Conservation (phyloP, 108 stramenopile genomes). For the Discostella pseudostelligera region DNA sequence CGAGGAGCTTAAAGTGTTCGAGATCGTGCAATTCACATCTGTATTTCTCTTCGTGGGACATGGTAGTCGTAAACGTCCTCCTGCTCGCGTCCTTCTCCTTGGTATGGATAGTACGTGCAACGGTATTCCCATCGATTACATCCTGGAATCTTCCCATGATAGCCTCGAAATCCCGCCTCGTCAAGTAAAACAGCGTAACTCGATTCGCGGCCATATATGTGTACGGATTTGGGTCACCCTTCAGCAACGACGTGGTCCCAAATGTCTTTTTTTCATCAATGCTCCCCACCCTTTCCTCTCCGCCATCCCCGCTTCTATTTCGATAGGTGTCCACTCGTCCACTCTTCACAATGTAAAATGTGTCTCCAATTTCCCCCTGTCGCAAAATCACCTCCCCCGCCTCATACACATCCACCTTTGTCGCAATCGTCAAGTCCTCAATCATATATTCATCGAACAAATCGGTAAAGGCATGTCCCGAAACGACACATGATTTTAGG, state of each 20-base stretch:
- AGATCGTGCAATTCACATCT: conserved; percentile 16
- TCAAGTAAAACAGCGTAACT: conserved; percentile 50
- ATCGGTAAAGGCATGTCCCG: conserved; percentile 40
- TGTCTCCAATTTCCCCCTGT: conserved; percentile 87
- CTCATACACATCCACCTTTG: conserved; percentile 55
- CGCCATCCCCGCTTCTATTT: conserved; percentile 37
- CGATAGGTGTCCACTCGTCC: conserved; percentile 55
- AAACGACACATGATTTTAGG: conserved; percentile 58
- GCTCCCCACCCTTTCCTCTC: conserved; percentile 38
- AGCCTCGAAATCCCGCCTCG: conserved; percentile 55
- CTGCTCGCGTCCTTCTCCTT: conserved; percentile 13
- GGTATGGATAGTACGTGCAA: conserved; percentile 5
- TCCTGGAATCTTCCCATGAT: conserved; percentile 67
- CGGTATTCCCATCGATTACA: conserved; percentile 39
- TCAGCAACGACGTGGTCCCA: conserved; percentile 79
- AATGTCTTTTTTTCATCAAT: conserved; percentile 43
- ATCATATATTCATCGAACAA: conserved; percentile 55
- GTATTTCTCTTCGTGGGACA: conserved; percentile 22
- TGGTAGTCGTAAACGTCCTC: conserved; percentile 23
- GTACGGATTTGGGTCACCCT: conserved; percentile 51
- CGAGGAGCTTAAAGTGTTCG: conserved; percentile 29
- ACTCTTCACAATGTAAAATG: conserved; percentile 77
- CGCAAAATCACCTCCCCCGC: conserved; percentile 75
- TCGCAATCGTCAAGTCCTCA: conserved; percentile 58
- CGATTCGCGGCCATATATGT: conserved; percentile 56